Evolutionary conservation across 768 basidiomycete species (phyloP).

Genomic region (Mrakia frigida): DNA sequence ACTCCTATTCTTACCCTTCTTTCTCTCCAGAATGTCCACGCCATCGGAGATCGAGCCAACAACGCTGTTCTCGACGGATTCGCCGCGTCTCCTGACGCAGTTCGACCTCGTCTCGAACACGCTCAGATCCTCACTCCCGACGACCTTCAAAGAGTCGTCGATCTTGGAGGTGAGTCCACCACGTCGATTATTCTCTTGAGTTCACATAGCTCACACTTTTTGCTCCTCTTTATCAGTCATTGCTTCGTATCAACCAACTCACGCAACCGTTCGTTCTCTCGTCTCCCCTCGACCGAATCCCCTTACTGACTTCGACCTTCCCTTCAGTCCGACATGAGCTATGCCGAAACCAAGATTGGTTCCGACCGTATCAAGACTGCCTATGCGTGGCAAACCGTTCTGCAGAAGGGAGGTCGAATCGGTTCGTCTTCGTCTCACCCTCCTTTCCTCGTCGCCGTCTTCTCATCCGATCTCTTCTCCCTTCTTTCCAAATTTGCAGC

Average conservation of each 20-base stretch:
- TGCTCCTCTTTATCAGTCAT: slow-evolving; percentile 48
- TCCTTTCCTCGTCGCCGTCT: background rate
- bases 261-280: background rate
- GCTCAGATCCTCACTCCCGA: slow-evolving; percentile 73
- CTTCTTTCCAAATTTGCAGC: slow-evolving; percentile 47
- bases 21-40: slow-evolving; percentile 59
- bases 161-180: slow-evolving; percentile 61
- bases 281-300: too few relatives aligned
- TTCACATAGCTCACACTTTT: slow-evolving; percentile 34
- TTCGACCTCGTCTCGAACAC: slow-evolving; percentile 80
- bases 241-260: slow-evolving; percentile 13
- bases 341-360: slow-evolving; percentile 78
- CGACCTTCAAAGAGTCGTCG: slow-evolving; percentile 66
- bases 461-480: background rate
- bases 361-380: slow-evolving; percentile 75
- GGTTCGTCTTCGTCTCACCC: background rate
- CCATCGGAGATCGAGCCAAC: slow-evolving; percentile 70
- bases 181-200: slow-evolving; percentile 1
- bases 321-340: slow-evolving; percentile 69
- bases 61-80: slow-evolving; percentile 75
- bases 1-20: background rate
- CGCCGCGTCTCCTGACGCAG: slow-evolving; percentile 48
- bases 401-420: slow-evolving; percentile 43
- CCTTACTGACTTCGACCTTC: too few relatives aligned
- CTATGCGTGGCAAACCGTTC: slow-evolving; percentile 78